phyloP scores from a whole-genome alignment of 2,329 filamentous ascomycete species.

The Myriosclerotinia duriaeana region DNA sequence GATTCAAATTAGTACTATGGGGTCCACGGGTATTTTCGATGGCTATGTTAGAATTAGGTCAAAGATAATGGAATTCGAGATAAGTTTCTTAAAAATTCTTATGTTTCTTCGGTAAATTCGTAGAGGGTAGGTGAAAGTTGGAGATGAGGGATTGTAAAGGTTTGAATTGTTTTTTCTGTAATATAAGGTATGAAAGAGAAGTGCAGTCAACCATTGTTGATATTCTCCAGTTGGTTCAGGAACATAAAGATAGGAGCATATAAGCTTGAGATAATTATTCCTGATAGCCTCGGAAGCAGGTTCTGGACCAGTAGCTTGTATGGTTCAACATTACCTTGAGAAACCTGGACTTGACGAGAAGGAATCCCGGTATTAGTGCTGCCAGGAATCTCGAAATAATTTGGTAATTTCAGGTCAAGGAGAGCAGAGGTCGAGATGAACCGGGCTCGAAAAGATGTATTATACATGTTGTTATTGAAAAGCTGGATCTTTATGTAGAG shows the following conservation, averaged over 20 bases:
- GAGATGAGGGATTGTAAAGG: neutral
- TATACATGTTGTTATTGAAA: neutral
- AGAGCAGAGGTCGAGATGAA: neutral
- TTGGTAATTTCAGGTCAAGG: fast-evolving
- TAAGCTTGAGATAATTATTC: neutral
- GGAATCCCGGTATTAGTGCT: neutral
- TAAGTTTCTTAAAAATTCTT: no score
- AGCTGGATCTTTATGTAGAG: neutral
- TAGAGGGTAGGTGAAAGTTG: neutral
- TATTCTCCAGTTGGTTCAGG: neutral
- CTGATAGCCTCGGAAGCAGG: neutral
- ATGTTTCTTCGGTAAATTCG: no score
- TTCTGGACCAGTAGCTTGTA: neutral
- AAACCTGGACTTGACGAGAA: neutral
- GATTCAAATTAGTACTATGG: no score
- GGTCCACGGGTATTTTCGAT: no score
- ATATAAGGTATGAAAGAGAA: neutral
- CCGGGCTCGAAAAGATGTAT: neutral
- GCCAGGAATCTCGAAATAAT: neutral
- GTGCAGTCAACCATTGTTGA: neutral
- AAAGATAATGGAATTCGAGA: no score
- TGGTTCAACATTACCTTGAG: neutral
- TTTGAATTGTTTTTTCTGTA: neutral
- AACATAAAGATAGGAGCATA: neutral
- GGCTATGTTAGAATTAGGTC: no score